Base-by-base conservation (phyloP, 441 rosid genomes). In the Gossypium lobatum region DNA sequence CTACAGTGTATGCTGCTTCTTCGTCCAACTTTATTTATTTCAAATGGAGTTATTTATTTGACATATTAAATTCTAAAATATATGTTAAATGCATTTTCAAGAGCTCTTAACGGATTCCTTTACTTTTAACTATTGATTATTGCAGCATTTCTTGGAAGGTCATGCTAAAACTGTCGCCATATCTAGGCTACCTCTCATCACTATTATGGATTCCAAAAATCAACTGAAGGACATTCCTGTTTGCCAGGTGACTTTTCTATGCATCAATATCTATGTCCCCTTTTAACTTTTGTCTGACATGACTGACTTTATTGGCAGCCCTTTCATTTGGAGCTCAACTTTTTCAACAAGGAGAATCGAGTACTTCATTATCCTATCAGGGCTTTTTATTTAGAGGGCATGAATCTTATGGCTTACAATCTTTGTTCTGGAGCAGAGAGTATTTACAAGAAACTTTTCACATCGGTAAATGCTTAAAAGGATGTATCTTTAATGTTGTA, bases 91-190 rank as follows among this genome's bases (percentile, higher is more conserved):
- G 20, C 58, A 48, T 67, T 48, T 46, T 66, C 42, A 48, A 67
- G 70, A 67, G 57, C 58, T 25, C 58, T 48, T 50, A 48, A 67
- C 58, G 4, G 18, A 48, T 45, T 73, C 45, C 64, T 59, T 58
- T 28, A 39, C 62, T 8, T 54, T 71, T 76, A 73, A 63, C 62
- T 77, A 80, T 23, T 80, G 73, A 75, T 76, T 79, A 45, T 64
- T 79, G 73, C 79, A 96, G 99, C 99, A 96, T 86, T 94, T 92
- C 75, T 91, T 96, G 98, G 99, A 96, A 83, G 99, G 99, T 78
- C 99, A 91, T 85, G 89, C 98, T 67, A 92, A 91, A 89, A 92
- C 87, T 80, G 85, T 93, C 54, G 98, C 98, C 20, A 92, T 96
- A 80, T 88, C 97, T 76, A 89, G 97, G 70, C 78, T 96, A 79